phyloP scores from a whole-genome alignment of 768 basidiomycete genomes.

The Paxillus ammoniavirescens region DNA sequence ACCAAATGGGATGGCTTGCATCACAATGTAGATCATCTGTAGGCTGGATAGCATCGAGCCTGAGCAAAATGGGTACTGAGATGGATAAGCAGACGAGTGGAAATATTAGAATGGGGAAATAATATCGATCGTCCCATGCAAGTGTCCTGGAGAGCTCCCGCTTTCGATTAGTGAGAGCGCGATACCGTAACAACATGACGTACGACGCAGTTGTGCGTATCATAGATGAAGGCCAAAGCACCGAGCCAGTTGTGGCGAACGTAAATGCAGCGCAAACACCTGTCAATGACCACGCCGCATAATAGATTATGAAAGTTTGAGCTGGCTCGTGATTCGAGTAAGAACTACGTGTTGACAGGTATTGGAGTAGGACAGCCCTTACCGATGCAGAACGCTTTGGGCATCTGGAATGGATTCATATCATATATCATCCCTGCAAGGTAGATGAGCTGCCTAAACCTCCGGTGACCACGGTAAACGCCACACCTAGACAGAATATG shows the following conservation, averaged over 20 bases:
- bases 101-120: constrained; percentile 44
- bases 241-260: constrained; percentile 45
- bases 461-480: not conserved
- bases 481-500: constrained; percentile 58
- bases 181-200: constrained; percentile 3
- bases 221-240: constrained; percentile 35
- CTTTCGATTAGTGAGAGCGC: not conserved
- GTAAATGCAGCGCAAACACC: constrained; percentile 45
- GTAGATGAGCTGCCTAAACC: not conserved
- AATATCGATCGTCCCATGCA: constrained; percentile 47
- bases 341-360: constrained; percentile 8
- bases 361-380: constrained; percentile 14
- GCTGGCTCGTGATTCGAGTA: constrained; percentile 6
- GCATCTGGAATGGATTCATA: constrained; percentile 64
- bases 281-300: constrained; percentile 43
- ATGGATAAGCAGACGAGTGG: constrained; percentile 45
- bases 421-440: constrained; percentile 56
- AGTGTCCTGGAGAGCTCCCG: constrained; percentile 36
- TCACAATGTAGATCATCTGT: constrained; percentile 59
- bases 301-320: constrained; percentile 35
- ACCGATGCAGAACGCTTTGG: constrained; percentile 57
- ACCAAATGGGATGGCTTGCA: constrained; percentile 58
- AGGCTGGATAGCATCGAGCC: constrained; percentile 44
- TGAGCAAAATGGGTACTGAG: constrained; percentile 44
- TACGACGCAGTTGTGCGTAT: constrained; percentile 26